Base-by-base conservation (phyloP, 2,329 filamentous ascomycete genomes). In the Botrytis tulipae region DNA sequence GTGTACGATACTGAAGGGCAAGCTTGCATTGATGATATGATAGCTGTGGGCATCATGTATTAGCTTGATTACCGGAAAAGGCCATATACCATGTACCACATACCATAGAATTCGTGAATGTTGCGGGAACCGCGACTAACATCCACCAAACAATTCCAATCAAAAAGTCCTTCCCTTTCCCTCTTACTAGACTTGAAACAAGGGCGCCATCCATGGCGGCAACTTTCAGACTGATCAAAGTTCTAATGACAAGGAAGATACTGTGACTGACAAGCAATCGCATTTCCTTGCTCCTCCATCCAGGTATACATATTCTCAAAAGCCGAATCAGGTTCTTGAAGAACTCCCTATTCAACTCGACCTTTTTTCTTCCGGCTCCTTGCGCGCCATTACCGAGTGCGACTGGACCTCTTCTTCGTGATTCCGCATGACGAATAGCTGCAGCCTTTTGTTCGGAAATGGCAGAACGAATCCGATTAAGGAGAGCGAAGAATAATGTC, bases 101-200 rank as follows among this genome's bases (percentile, higher is more conserved):
- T 83, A 96, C 93, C 96, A 99, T 99, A 0, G 95, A 98, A 83
- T 99, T 99, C 59, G 96, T 99, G 82, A 98, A 98, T 0, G 96
- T 98, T 1, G 96, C 96, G 16, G 96, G 96, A 25, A 99, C 88
- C 40, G 96, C 95, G 77, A 99, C 96, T 72, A 95, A 82, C 96
- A 99, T 99, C 96, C 96, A 99, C 94, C 95, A 98, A 9, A 97
- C 89, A 78, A 99, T 90, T 0, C 94, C 91, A 78, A 91, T 90
- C 78, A 98, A 81, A 78, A 99, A 99, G 77, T 97, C 94, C 82
- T 90, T 93, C 25, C 95, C 96, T 77, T 92, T 96, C 2, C 96
- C 96, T 82, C 94, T 91, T 63, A 99, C 95, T 73, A 99, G 85
- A 76, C 90, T 95, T 84, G 96, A 97, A 74, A 99, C 96, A 74